Conservation (phyloP, 306 rosid species). For the Hippophae gyantsensis region DNA sequence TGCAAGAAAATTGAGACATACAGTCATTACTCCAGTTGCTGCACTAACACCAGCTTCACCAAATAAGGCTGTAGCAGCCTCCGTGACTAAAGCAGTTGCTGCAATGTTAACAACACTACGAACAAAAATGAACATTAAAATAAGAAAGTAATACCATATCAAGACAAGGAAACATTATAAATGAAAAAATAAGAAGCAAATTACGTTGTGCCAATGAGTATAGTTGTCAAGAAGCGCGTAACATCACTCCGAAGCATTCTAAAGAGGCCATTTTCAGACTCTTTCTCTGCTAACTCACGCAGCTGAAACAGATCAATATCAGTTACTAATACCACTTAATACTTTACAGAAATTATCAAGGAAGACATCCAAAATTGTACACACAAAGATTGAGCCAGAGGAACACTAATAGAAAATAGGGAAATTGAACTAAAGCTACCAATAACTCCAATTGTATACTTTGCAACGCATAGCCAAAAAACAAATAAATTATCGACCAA, state of each 20-base stretch:
- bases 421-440: too few relatives aligned
- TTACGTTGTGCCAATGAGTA: slow-evolving; percentile 99
- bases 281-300: slow-evolving; percentile 89
- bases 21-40: slow-evolving; percentile 99
- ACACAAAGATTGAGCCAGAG: too few relatives aligned
- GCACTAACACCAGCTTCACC: slow-evolving; percentile 99
- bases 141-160: slow-evolving; percentile 30
- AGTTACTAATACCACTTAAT: slow-evolving; percentile 15
- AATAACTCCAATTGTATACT: too few relatives aligned
- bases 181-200: slow-evolving; percentile 24
- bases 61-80: slow-evolving; percentile 88
- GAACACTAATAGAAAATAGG: too few relatives aligned
- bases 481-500: not conserved
- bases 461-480: too few relatives aligned
- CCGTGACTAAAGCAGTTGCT: slow-evolving; percentile 92
- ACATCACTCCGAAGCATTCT: slow-evolving; percentile 84
- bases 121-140: slow-evolving; percentile 29
- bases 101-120: slow-evolving; percentile 92
- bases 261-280: slow-evolving; percentile 81
- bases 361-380: too few relatives aligned
- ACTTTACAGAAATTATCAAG: not conserved
- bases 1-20: slow-evolving; percentile 36
- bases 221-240: slow-evolving; percentile 89
- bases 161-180: slow-evolving; percentile 8
- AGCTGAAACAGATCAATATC: slow-evolving; percentile 33